These are phyloP conservation scores for Nematocida ironsii DNA, from an alignment of 371 early-diverging fungal species.

Conservation along the genomic window DNA sequence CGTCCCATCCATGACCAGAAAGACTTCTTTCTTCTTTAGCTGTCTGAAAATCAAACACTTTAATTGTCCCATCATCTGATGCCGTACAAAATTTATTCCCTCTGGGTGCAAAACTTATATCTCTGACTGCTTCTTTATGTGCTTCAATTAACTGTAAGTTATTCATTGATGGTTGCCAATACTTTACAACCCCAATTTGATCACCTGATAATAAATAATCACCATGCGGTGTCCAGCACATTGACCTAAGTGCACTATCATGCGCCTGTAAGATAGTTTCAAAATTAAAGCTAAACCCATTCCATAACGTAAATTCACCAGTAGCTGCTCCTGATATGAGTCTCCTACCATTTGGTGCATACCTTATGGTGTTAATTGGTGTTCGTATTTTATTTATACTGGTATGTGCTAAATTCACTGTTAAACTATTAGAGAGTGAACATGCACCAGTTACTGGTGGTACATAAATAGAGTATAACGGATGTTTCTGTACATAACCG, in stretches of 20 bases:
- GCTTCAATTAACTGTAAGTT: conserved; percentile 85
- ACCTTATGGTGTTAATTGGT: conserved; percentile 89
- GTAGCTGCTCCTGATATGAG: conserved; percentile 89
- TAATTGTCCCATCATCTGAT: conserved; percentile 90
- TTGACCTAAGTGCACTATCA: conserved; percentile 82
- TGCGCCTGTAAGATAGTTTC: conserved; percentile 91
- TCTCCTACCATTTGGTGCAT: conserved; percentile 96
- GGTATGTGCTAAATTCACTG: conserved; percentile 75
- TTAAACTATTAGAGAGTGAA: conserved; percentile 39
- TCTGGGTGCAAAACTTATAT: conserved; percentile 77
- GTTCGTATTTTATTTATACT: conserved; percentile 90
- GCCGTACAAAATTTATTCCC: conserved; percentile 93
- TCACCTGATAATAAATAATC: conserved; percentile 94
- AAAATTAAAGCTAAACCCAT: conserved; percentile 95
- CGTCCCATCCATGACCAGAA: conserved; percentile 95
- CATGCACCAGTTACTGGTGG: conserved; percentile 49
- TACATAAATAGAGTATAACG: conserved; percentile 56
- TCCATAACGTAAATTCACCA: conserved; percentile 99
- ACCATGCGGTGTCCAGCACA: conserved; percentile 94
- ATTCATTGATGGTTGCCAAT: conserved; percentile 97
- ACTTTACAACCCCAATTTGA: conserved; percentile 88
- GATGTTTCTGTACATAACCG: conserved; percentile 51
- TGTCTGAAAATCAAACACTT: conserved; percentile 89
- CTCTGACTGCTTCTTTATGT: conserved; percentile 87
- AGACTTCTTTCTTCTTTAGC: conserved; percentile 76